Base-by-base conservation (phyloP, 306 rosid species). In the Trifolium fragiferum region DNA sequence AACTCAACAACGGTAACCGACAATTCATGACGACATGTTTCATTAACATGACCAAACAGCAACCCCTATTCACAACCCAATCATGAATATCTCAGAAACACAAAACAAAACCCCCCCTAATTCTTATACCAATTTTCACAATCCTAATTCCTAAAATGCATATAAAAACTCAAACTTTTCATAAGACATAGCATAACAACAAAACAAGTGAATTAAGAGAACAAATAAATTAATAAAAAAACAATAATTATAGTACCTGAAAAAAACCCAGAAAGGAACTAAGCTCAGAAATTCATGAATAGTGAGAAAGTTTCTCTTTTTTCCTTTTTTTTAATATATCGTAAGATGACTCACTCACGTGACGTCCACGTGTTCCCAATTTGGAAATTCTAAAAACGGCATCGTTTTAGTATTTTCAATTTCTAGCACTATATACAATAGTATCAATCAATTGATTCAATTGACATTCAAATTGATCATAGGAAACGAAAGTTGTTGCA, bases 1-100 rank as follows among this genome's bases (percentile, higher is more conserved):
- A 77, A 53, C 57, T 19, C 81, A 76, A 76, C n/a, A 82, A 79
- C 14, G 84, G 35, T 60, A 85, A 76, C 77, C 81, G 85, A 71
- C 66, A 84, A 78, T 72, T 85, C 81, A 87, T 74, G 71, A 87
- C 76, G 54, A 88, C 85, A 70, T 76, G 86, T 82, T 78, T 80
- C 43, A 81, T 57, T 61, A 85, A 77, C 89, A 84, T 78, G 77
- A 77, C 72, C 84, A 78, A 61, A 74, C 73, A 63, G 64, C 79
- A 72, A 30, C 44, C 72, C 72, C 76, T 72, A 85, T 80, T 80
- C 81, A 76, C 76, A 72, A 69, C 81, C 82, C 77, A 77, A 75
- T 3, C 73, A 59, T 78, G 63, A 57, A 57, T 32, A 69, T 66
- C 84, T 32, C 21, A 50, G 32, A 73, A 33, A 55, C 67, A 72